Percentiles rank a stretch among this genome's conserved stretches.
phyloP scores from a whole-genome alignment of 2,329 filamentous ascomycete species.

The Phialocephala subalpina region DNA sequence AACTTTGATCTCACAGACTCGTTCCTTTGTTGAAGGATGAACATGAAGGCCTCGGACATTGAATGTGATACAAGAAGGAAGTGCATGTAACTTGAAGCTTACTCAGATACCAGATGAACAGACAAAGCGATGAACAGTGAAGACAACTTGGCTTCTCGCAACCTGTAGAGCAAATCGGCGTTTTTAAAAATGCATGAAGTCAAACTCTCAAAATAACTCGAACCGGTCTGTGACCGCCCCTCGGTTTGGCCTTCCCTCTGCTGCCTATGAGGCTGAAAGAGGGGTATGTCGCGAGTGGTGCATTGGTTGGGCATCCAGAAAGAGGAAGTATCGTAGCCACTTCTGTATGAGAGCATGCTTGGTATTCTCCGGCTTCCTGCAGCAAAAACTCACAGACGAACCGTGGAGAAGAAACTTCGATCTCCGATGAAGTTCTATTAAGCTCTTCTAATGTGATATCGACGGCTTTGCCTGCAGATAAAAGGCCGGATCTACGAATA shows the following conservation, averaged over 20 bases:
- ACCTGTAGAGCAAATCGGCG: not conserved
- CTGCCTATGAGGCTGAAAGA: not conserved
- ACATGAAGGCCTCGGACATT: not conserved
- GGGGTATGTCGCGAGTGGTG: not conserved
- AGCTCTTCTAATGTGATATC: conserved; percentile 2
- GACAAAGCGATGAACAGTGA: not conserved
- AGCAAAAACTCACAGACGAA: not conserved
- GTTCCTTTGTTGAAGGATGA: not conserved
- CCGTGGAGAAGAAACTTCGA: not conserved
- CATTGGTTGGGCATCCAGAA: not conserved
- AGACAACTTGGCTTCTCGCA: not conserved
- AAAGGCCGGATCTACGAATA: not conserved
- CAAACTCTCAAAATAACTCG: conserved; percentile 1
- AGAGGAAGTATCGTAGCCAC: not conserved
- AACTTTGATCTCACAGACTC: not conserved
- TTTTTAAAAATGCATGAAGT: not conserved
- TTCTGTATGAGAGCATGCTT: not conserved
- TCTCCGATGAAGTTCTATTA: not conserved
- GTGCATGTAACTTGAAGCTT: not conserved
- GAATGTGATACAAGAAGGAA: conserved; percentile 1
- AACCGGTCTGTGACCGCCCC: not conserved
- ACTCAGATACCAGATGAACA: not conserved
- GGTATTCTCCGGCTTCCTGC: not conserved
- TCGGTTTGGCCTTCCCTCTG: not conserved
- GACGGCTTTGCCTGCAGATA: not conserved